These are phyloP conservation scores for Podospora conica DNA, from an alignment of 495 filamentous ascomycete genomes.

Conservation along the genomic window DNA sequence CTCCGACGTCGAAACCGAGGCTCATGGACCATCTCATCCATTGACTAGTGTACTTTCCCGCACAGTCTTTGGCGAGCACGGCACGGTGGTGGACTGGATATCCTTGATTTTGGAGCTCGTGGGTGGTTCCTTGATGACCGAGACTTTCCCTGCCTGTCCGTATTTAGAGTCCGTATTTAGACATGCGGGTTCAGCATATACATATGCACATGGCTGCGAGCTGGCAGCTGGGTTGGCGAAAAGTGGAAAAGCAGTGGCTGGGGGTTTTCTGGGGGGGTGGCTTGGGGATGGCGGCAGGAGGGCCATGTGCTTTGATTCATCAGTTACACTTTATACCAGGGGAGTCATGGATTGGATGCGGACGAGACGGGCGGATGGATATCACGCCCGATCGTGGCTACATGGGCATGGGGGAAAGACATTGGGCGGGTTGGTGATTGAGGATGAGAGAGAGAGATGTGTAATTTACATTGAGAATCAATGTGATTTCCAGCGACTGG, in stretches of 20 bases:
- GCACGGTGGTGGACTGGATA: background rate
- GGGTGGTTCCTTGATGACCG: background rate
- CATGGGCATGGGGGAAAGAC: background rate
- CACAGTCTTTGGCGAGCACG: background rate
- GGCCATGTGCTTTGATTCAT: background rate
- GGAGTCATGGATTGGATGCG: background rate
- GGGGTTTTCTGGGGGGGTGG: background rate
- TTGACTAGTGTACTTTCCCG: conserved; percentile 12
- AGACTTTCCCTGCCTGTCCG: background rate
- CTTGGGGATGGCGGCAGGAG: background rate
- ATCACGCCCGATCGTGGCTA: background rate
- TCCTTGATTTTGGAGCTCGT: background rate
- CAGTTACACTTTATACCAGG: background rate
- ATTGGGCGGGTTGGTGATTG: background rate
- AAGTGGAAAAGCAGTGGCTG: background rate
- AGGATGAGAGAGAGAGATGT: background rate
- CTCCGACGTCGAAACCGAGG: conserved; percentile 37
- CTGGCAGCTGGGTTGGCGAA: background rate
- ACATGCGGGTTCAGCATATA: background rate
- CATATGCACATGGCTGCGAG: background rate
- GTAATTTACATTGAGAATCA: background rate
- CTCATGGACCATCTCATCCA: conserved; percentile 39
- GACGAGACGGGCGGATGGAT: background rate
- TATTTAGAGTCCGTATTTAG: too few species aligned
- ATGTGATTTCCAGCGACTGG: background rate